Evolutionary conservation across 2,329 filamentous ascomycete genomes (phyloP).

Genomic region (Monosporascus ibericus): DNA sequence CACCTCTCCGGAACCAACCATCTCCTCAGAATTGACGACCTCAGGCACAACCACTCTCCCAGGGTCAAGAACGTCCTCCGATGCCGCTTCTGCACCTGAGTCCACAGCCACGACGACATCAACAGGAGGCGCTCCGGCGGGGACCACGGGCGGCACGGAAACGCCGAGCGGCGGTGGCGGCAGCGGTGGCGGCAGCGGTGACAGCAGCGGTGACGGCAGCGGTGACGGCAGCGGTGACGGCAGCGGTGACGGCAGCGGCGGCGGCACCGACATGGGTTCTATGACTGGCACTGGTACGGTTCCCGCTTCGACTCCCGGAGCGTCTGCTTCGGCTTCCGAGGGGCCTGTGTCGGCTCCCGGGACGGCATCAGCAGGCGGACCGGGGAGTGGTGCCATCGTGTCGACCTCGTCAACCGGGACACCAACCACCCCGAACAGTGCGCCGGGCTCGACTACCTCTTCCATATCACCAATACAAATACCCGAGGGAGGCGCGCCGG

Average conservation of each 20-base stretch:
- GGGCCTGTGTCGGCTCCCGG: no score
- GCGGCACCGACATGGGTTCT: background rate
- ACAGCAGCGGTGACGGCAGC: no score
- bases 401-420: conserved; percentile 5
- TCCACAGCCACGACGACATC: background rate
- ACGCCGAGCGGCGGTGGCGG: background rate
- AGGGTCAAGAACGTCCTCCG: background rate
- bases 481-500: conserved; percentile 12
- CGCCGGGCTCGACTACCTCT: background rate
- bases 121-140: conserved; percentile 1
- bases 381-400: no score
- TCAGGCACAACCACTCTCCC: background rate
- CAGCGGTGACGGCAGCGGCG: no score
- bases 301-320: no score
- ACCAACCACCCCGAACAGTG: conserved; percentile 5
- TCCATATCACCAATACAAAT: conserved; percentile 6
- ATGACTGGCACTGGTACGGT: no score
- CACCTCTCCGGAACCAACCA: conserved; percentile 4
- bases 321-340: no score
- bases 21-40: conserved; percentile 1
- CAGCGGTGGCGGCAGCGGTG: no score
- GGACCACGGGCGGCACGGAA: background rate
- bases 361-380: no score
- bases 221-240: no score
- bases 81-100: background rate